These are phyloP conservation scores for Glaciozyma antarctica DNA, from an alignment of 768 basidiomycete species.

Conservation along the genomic window DNA sequence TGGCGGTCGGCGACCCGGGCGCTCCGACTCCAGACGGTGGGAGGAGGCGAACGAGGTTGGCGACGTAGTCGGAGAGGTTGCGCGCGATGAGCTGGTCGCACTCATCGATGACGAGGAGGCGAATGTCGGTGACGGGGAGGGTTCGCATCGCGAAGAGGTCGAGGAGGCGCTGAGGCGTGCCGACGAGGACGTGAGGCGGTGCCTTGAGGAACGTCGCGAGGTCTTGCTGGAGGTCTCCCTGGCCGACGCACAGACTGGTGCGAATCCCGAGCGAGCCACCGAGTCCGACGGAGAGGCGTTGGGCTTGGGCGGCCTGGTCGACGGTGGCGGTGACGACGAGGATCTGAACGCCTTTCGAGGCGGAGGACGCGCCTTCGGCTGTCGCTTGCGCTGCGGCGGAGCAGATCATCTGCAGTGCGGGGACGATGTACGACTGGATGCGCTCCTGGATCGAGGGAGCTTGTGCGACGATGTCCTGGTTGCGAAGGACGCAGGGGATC, in stretches of 20 bases:
- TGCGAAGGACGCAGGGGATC: slow-evolving; percentile 78
- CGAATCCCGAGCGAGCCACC: slow-evolving; percentile 87
- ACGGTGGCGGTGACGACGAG: slow-evolving; percentile 96
- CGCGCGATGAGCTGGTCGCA: slow-evolving; percentile 96
- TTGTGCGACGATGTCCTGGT: slow-evolving; percentile 95
- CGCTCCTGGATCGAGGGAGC: slow-evolving; percentile 97
- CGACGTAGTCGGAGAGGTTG: slow-evolving; percentile 89
- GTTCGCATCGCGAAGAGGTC: slow-evolving; percentile 61
- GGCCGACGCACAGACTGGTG: slow-evolving; percentile 70
- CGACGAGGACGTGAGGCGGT: slow-evolving; percentile 89
- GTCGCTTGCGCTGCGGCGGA: slow-evolving; percentile 8
- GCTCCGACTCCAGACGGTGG: slow-evolving; percentile 56
- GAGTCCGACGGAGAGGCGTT: slow-evolving; percentile 86
- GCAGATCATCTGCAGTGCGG: slow-evolving; percentile 68
- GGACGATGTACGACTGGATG: slow-evolving; percentile 93
- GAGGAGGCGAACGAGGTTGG: slow-evolving; percentile 81
- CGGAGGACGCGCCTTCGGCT: slow-evolving; percentile 32
- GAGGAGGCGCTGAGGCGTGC: slow-evolving; percentile 91
- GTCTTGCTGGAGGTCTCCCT: slow-evolving; percentile 46
- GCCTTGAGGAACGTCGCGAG: slow-evolving; percentile 70
- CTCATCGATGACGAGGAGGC: slow-evolving; percentile 91
- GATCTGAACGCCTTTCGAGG: slow-evolving; percentile 68
- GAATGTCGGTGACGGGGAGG: slow-evolving; percentile 50
- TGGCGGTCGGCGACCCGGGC: slow-evolving; percentile 38
- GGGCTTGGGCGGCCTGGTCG: slow-evolving; percentile 95